Evolutionary conservation across 768 basidiomycete genomes (phyloP), one percentile per base, ranked within the genome.

Genomic region (Sarcodon sp.): DNA sequence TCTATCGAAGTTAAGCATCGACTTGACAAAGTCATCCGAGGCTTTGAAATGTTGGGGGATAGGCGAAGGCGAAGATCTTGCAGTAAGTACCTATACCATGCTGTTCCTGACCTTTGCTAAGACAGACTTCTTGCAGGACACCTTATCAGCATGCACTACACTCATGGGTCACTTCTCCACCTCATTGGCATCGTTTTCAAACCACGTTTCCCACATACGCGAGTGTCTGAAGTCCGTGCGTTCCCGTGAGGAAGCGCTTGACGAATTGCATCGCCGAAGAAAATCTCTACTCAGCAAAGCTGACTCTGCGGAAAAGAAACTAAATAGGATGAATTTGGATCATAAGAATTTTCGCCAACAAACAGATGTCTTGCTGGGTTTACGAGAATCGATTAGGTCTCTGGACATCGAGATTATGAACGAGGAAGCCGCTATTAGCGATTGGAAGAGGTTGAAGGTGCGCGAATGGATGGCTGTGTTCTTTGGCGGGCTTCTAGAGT

Each of bases 261-360:
- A 87, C 47, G 83, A 85, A 3, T 65, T 90, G 11, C 81, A 79
- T 54, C 76, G 80, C 11, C 74, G 83, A 13, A 71, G 90, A 46
- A 79, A 80, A 54, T 68, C 69, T 8, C 69, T 91, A 5, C 72
- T 70, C 8, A 63, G 73, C 21, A 83, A 83, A 52, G 86, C 90
- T 0, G 91, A 94, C 47, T 64, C 76, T 13, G 90, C 88, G 2
- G 90, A 94, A 54, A 86, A 74, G 69, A 94, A 93, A 60, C 73
- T 97, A 35, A 77, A 72, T 64, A 94, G 84, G 68, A 93, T 96
- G 91, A 75, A 74, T 53, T 73, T 85, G 0, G 88, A 92, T 62
- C 79, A 93, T 67, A 97, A 94, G 71, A 85, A 86, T 54, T 65
- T 90, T 34, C 64, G 67, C 2, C 55, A 67, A 47, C 92, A 94